A percentile compares a stretch with the other conserved stretches of the same genome.
Evolutionary conservation across 1,284 basidiomycete genomes (phyloP).

Genomic region (Laetiporus sulphureus): DNA sequence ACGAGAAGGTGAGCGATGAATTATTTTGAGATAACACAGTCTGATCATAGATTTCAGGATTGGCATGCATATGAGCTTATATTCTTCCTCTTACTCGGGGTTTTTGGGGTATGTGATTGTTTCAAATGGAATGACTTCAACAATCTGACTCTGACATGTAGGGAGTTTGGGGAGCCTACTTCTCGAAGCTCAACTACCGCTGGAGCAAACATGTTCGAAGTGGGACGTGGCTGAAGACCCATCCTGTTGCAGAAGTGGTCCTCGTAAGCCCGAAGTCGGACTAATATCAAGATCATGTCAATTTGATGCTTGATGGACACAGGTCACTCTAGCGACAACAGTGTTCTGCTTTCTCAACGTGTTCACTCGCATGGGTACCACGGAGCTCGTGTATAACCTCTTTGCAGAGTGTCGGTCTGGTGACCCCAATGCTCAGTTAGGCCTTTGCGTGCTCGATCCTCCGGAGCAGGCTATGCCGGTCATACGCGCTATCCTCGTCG

Average conservation of each 20-base stretch:
- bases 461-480: conserved; percentile 64
- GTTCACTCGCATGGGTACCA: conserved; percentile 90
- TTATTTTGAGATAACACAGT: not conserved
- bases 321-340: conserved; percentile 78
- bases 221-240: conserved; percentile 70
- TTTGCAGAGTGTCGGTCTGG: conserved; percentile 77
- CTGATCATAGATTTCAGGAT: conserved; percentile 41
- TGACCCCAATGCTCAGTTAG: conserved; percentile 48
- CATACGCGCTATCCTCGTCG: conserved; percentile 59
- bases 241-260: conserved; percentile 83
- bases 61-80: conserved; percentile 85
- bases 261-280: conserved; percentile 73
- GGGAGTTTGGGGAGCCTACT: conserved; percentile 92
- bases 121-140: not conserved
- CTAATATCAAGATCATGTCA: conserved; percentile 71
- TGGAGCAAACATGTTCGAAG: conserved; percentile 84
- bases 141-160: conserved; percentile 22
- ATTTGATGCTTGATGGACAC: no score
- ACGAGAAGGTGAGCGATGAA: conserved; percentile 65
- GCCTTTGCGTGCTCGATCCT: conserved; percentile 68
- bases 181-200: conserved; percentile 86
- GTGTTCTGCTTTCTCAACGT: conserved; percentile 83
- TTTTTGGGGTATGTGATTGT: conserved; percentile 63
- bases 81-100: conserved; percentile 81
- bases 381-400: conserved; percentile 89